phyloP scores from a whole-genome alignment of 1,284 basidiomycete species.

The Boletellus sp. region DNA sequence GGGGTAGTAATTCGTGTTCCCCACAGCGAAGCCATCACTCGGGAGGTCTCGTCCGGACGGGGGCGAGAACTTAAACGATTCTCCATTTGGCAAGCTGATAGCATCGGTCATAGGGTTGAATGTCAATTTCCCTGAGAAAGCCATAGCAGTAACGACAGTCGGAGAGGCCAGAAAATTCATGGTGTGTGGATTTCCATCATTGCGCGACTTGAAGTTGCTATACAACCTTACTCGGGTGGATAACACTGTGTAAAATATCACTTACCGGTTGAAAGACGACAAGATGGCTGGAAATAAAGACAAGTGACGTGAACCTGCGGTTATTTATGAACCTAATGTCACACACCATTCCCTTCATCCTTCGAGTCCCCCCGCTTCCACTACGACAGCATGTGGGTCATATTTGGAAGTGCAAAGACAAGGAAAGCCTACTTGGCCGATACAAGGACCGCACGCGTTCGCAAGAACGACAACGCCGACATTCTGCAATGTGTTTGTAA shows the following conservation, averaged over 20 bases:
- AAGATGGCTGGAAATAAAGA: constrained; percentile 69
- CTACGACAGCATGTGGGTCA: constrained; percentile 33
- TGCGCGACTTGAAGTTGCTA: constrained; percentile 93
- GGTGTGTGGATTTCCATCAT: constrained; percentile 93
- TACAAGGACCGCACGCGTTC: constrained; percentile 98
- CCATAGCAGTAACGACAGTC: constrained; percentile 95
- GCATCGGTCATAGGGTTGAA: constrained; percentile 93
- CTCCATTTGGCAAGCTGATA: constrained; percentile 71
- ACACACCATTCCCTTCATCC: constrained; percentile 86
- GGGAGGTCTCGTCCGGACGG: constrained; percentile 88
- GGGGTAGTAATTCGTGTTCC: constrained; percentile 81
- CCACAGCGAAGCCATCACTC: constrained; percentile 76
- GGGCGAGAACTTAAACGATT: constrained; percentile 82
- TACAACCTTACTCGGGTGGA: constrained; percentile 3
- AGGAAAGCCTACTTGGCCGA: constrained; percentile 73
- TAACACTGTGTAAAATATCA: background rate
- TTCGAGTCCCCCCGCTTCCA: constrained; percentile 94
- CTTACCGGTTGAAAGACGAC: constrained; percentile 91
- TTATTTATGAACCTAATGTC: background rate
- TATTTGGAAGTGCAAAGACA: constrained; percentile 1
- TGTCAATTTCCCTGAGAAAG: constrained; percentile 91
- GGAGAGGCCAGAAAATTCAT: constrained; percentile 99
- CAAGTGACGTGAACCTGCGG: constrained; percentile 5
- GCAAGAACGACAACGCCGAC: constrained; percentile 92
- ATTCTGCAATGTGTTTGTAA: constrained; percentile 77